Evolutionary conservation across 2,329 filamentous ascomycete species (phyloP), one percentile per base, ranked within the genome.

Genomic region (Byssothecium circinans): DNA sequence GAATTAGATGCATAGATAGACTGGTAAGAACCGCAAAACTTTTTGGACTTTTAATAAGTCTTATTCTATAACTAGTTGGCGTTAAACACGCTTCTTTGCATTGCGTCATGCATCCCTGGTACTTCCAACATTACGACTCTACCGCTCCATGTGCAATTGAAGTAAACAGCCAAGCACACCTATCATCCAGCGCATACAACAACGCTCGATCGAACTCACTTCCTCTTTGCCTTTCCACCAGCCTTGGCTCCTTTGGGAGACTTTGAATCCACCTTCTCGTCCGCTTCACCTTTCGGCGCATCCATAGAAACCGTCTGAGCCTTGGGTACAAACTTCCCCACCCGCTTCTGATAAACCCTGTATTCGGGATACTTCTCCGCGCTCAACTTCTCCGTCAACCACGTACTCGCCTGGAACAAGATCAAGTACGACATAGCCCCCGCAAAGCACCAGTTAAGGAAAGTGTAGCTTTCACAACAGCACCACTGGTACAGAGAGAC

Each of bases 371-470:
- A 99, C 70, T 97, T 99, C 44, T 79, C 76, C 2, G 84, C 74
- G 2, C 86, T 91, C 58, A 97, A 87, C 35, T 78, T 65, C 74
- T 99, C 94, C 0, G 94, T 97, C 33, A 99, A 80, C 76, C 82
- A 86, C 0, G 91, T 96, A 54, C 91, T 96, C 20, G 82, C 87
- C 70, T 95, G 91, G 74, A 99, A 99, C 8, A 99, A 79, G 39
- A 88, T 67, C 18, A 96, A 70, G 59, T 96, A 86, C 38, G 78
- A 76, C 4, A 86, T 64, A 0, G 86, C 80, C 8, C 92, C 94
- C 8, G 82, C 68, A 41, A 82, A 83, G 1, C 88, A 85, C 89
- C 91, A 99, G 71, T 87, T 92, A 67, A 86, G 85, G 34, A 86
- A 76, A 1, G 79, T 83, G 45, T 84, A 81, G 25, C 86, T 88